These are phyloP conservation scores for Pseudozyma pruni DNA, from an alignment of 1,284 basidiomycete genomes.

Conservation along the genomic window DNA sequence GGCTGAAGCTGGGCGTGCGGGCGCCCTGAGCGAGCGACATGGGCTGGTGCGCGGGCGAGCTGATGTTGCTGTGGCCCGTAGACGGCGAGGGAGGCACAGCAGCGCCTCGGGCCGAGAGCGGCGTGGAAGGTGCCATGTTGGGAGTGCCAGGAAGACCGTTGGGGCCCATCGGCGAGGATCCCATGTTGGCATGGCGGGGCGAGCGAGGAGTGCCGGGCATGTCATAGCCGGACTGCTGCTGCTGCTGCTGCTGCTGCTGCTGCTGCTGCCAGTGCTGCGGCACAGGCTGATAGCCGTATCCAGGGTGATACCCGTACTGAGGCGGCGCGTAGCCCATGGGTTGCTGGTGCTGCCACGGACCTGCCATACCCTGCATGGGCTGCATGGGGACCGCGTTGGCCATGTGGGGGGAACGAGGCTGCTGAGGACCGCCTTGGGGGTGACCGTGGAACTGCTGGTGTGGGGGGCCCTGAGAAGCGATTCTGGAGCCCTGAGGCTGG, in stretches of 20 bases:
- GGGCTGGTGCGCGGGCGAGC: constrained; percentile 50
- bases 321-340: constrained; percentile 49
- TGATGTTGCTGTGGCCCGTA: constrained; percentile 43
- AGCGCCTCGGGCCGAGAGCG: constrained; percentile 33
- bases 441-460: constrained; percentile 51
- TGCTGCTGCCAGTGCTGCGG: constrained; percentile 51
- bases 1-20: constrained; percentile 47
- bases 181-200: constrained; percentile 56
- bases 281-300: constrained; percentile 55
- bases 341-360: constrained; percentile 53
- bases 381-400: constrained; percentile 55
- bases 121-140: constrained; percentile 49
- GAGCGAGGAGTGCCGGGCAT: constrained; percentile 58
- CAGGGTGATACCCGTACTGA: constrained; percentile 56
- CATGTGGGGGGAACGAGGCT: constrained; percentile 60
- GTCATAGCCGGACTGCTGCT: constrained; percentile 45
- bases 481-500: constrained; percentile 37
- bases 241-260: constrained; percentile 14
- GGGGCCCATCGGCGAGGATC: constrained; percentile 59
- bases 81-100: constrained; percentile 52
- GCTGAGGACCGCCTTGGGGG: constrained; percentile 46
- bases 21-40: constrained; percentile 43
- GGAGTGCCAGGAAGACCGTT: constrained; percentile 54
- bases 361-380: constrained; percentile 55
- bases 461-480: constrained; percentile 35